phyloP scores from a whole-genome alignment of 1,139 yeast genomes.

The Taiozyma onychis region DNA sequence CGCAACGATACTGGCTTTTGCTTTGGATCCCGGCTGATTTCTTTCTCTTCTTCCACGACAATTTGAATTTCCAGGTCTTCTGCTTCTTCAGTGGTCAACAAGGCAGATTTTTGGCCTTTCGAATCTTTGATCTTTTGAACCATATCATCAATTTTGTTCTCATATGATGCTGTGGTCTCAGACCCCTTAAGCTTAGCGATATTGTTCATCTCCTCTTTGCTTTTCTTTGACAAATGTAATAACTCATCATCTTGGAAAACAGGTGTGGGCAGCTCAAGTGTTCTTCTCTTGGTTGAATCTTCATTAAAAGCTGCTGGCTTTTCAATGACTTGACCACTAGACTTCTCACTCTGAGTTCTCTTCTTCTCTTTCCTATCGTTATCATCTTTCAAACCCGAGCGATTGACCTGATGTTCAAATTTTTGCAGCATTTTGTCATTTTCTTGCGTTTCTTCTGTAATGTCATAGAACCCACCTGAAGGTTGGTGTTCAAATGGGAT shows the following conservation, averaged over 20 bases:
- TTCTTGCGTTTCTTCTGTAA: constrained; percentile 45
- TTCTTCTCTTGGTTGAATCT: constrained; percentile 46
- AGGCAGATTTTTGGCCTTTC: constrained; percentile 29
- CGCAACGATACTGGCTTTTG: constrained; percentile 5
- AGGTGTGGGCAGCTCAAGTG: constrained; percentile 51
- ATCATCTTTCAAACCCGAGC: constrained; percentile 42
- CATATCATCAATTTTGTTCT: constrained; percentile 29
- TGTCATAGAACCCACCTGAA: constrained; percentile 63
- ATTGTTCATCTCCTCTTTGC: constrained; percentile 11
- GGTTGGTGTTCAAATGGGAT: constrained; percentile 80
- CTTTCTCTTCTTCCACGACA: constrained; percentile 16
- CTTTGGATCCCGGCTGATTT: neutral
- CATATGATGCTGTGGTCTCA: constrained; percentile 23
- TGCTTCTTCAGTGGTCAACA: constrained; percentile 51
- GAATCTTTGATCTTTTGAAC: constrained; percentile 23
- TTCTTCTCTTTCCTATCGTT: constrained; percentile 19
- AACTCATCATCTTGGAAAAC: constrained; percentile 32
- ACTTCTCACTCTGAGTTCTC: constrained; percentile 20
- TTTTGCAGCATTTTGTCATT: constrained; percentile 35
- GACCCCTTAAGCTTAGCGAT: neutral
- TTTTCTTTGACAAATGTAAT: constrained; percentile 27
- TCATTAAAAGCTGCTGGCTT: constrained; percentile 28
- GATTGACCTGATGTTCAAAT: constrained; percentile 43
- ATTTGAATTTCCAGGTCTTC: constrained; percentile 41
- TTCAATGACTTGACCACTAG: constrained; percentile 15